phyloP scores from a whole-genome alignment of 192 early-diverging fungal genomes.

The Podila epicladia region DNA sequence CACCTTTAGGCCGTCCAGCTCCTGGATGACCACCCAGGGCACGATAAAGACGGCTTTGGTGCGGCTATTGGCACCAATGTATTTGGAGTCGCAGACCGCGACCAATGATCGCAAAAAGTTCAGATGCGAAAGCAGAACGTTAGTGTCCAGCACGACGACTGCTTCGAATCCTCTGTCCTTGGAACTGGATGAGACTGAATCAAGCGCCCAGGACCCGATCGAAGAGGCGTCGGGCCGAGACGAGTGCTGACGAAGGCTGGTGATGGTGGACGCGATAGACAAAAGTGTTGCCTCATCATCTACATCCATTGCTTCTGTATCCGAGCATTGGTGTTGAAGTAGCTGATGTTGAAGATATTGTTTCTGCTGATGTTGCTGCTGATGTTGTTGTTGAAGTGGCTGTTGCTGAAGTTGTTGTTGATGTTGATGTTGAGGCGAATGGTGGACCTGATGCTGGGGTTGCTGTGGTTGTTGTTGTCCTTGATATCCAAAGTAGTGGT shows the following conservation, averaged over 20 bases:
- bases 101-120: constrained; percentile 55
- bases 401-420: not conserved
- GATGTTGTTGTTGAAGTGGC: not conserved
- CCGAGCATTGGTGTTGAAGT: constrained; percentile 1
- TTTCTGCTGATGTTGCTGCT: not conserved
- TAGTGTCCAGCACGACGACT: constrained; percentile 63
- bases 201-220: constrained; percentile 19
- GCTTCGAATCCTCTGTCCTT: constrained; percentile 18
- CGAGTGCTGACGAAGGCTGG: constrained; percentile 21
- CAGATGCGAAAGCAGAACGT: constrained; percentile 63
- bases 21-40: constrained; percentile 68
- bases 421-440: not conserved
- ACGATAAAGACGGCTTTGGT: constrained; percentile 53
- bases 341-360: not conserved
- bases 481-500: not conserved
- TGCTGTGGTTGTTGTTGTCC: not conserved
- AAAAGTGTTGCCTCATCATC: constrained; percentile 25
- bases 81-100: not conserved
- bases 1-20: constrained; percentile 65
- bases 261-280: constrained; percentile 34
- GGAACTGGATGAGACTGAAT: not conserved
- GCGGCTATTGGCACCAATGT: constrained; percentile 6
- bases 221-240: not conserved
- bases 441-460: not conserved
- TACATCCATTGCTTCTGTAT: constrained; percentile 43